Conservation (phyloP, 2,329 filamentous ascomycete species). For the Alternaria novae-zelandiae region DNA sequence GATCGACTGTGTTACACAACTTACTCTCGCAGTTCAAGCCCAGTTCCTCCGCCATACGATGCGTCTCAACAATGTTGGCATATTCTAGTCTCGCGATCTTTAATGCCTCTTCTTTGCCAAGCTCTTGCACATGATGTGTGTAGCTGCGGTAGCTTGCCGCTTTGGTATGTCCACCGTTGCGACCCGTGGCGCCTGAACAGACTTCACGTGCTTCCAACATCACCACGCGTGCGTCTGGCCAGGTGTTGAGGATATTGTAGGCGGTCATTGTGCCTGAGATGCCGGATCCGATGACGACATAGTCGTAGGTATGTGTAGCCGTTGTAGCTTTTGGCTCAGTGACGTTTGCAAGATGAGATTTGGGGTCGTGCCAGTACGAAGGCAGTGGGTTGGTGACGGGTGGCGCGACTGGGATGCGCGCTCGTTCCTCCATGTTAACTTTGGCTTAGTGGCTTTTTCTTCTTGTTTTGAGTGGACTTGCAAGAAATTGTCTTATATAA, state of each 20-base stretch:
- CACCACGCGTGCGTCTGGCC: slow-evolving; percentile 29
- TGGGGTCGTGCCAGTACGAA: slow-evolving; percentile 53
- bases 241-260: slow-evolving; percentile 38
- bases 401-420: slow-evolving; percentile 37
- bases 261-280: slow-evolving; percentile 50
- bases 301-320: slow-evolving; percentile 37
- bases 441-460: neutral
- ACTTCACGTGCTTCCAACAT: slow-evolving; percentile 51
- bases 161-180: slow-evolving; percentile 59
- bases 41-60: slow-evolving; percentile 59
- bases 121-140: slow-evolving; percentile 51
- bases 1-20: slow-evolving; percentile 62
- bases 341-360: slow-evolving; percentile 44
- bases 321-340: slow-evolving; percentile 34
- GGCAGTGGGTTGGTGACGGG: slow-evolving; percentile 44
- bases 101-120: slow-evolving; percentile 59
- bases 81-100: slow-evolving; percentile 51
- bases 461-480: neutral
- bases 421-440: slow-evolving; percentile 35
- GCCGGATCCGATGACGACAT: slow-evolving; percentile 49
- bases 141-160: slow-evolving; percentile 61
- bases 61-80: slow-evolving; percentile 60
- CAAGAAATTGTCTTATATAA: accelerated
- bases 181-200: slow-evolving; percentile 51
- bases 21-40: slow-evolving; percentile 54